Evolutionary conservation across 352 stramenopile genomes (phyloP).

Genomic region (Phytophthora idaei): DNA sequence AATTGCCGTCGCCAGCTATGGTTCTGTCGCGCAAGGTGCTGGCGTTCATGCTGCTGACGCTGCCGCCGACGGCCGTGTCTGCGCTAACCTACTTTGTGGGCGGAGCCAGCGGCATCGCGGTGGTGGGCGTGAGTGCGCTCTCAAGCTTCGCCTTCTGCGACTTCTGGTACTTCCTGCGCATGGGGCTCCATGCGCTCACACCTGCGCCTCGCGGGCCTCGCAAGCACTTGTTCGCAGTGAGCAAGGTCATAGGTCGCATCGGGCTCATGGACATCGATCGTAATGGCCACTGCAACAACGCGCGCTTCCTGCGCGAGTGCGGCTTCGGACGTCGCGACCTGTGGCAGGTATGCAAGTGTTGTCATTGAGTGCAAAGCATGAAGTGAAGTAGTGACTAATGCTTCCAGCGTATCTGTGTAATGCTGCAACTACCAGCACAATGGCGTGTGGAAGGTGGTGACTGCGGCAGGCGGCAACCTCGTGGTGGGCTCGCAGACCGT

Average conservation of each 20-base stretch:
- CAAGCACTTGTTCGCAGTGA: constrained; percentile 58
- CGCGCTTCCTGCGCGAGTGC: constrained; percentile 84
- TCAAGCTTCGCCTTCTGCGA: constrained; percentile 76
- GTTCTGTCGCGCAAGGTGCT: constrained; percentile 46
- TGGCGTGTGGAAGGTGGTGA: constrained; percentile 75
- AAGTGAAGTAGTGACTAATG: not conserved
- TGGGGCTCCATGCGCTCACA: constrained; percentile 41
- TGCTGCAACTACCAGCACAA: constrained; percentile 48
- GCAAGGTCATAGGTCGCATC: constrained; percentile 53
- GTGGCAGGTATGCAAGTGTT: constrained; percentile 68
- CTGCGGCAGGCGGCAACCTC: constrained; percentile 64
- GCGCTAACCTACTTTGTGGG: constrained; percentile 34
- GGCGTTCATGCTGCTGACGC: constrained; percentile 55
- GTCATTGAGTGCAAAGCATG: not conserved
- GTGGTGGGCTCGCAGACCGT: constrained; percentile 83
- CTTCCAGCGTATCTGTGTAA: constrained; percentile 5
- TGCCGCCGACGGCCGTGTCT: constrained; percentile 46
- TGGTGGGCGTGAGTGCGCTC: constrained; percentile 43
- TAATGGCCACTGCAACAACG: constrained; percentile 89
- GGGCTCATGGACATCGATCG: constrained; percentile 77
- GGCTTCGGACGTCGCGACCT: constrained; percentile 78
- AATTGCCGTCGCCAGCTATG: constrained; percentile 15
- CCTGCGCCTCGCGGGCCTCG: constrained; percentile 28
- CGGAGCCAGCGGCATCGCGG: constrained; percentile 25
- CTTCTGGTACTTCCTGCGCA: constrained; percentile 81